These are phyloP conservation scores for Parathielavia hyrcaniae DNA, from an alignment of 495 filamentous ascomycete genomes.

Conservation along the genomic window DNA sequence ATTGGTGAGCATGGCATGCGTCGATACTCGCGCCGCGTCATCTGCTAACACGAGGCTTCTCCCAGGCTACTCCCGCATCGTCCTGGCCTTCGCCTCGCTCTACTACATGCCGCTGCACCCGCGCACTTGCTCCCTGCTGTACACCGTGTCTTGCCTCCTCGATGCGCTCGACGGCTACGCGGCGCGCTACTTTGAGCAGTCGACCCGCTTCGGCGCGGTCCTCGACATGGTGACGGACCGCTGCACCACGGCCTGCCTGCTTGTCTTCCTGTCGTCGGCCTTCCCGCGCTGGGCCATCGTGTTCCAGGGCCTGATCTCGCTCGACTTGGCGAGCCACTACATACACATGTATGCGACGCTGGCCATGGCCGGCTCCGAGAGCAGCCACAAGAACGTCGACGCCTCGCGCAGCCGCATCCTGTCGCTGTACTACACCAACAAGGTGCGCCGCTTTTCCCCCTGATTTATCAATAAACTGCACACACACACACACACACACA, in stretches of 20 bases:
- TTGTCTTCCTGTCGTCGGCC: slow-evolving; percentile 87
- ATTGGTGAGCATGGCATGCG: slow-evolving; percentile 57
- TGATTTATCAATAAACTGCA: background rate
- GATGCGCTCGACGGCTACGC: slow-evolving; percentile 92
- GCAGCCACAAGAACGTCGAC: slow-evolving; percentile 92
- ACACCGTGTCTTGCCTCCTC: slow-evolving; percentile 85
- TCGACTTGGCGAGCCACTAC: slow-evolving; percentile 94
- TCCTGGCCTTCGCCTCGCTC: slow-evolving; percentile 84
- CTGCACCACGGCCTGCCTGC: slow-evolving; percentile 87
- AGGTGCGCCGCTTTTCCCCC: slow-evolving; percentile 49
- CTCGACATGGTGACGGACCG: slow-evolving; percentile 92
- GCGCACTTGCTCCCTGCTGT: slow-evolving; percentile 84
- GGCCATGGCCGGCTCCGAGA: slow-evolving; percentile 66
- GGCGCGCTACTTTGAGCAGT: slow-evolving; percentile 80
- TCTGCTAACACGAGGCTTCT: background rate
- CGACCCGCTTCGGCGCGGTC: slow-evolving; percentile 89
- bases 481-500: background rate
- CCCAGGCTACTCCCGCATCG: slow-evolving; percentile 77
- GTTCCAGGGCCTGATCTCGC: slow-evolving; percentile 84
- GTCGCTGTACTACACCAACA: slow-evolving; percentile 94
- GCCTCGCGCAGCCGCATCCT: slow-evolving; percentile 70
- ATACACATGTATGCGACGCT: slow-evolving; percentile 96
- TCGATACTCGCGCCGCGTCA: background rate
- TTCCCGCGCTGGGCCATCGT: slow-evolving; percentile 88
- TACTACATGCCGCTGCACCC: slow-evolving; percentile 99